Evolutionary conservation across 768 basidiomycete species (phyloP), one percentile per base, ranked within the genome.

Genomic region (Fibroporia radiculosa): DNA sequence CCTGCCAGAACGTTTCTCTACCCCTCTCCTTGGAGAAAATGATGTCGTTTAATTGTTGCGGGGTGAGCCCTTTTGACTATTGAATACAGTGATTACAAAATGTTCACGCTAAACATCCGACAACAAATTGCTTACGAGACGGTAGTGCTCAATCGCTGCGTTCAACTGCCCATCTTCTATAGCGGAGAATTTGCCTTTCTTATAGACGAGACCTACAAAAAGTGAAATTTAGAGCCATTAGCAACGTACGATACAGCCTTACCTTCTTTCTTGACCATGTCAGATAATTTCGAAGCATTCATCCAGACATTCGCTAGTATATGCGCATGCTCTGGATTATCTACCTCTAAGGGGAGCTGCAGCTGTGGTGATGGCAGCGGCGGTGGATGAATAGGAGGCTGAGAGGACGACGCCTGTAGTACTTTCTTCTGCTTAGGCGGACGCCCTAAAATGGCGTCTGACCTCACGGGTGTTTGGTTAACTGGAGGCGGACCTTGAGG

Each of bases 181-280:
- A 0, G 81, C 76, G 20, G 86, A 88, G 55, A 92, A 92, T 57
- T 87, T 90, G 12, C 88, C 88, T 62, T 89, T 89, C 65, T 83
- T 89, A 61, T 87, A 90, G 2, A 85, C 74, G n/a, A 91, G 74
- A 25, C 86, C 87, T 90, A 19, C 48, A 31, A 20, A 2, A 22
- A 34, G 45, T 29, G 19, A 20, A 7, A 16, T 20, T 29, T 31
- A 42, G 25, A 38, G 5, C 14, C 11, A n/a, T 31, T 28, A 5
- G 11, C 22, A 12, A 20, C 35, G 34, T 18, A 41, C 23, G 29
- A 12, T 6, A 14, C 3, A 31, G 16, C 23, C 53, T 34, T 39
- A 84, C 88, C 87, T 68, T 86, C 73, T 20, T 71, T 75, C 58
- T 70, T 72, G 12, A 79, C 84, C 52, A 89, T 66, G 51, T 85